Base-by-base conservation (phyloP, 83 land plant species). In the Isoetes engelmannii region DNA sequence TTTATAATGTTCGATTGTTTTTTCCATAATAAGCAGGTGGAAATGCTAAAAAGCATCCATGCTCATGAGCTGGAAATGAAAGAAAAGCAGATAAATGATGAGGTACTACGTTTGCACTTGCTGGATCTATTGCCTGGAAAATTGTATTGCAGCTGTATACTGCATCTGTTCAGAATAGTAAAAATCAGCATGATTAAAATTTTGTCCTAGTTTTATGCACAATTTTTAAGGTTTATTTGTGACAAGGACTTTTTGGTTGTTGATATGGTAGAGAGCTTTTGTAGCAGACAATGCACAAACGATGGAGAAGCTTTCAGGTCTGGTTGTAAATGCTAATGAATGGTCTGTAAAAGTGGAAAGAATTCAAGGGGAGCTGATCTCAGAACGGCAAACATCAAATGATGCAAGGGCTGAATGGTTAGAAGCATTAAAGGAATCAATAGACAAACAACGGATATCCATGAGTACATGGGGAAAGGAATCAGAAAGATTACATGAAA, bases 301-400 rank as follows among this genome's bases (percentile, higher is more conserved):
- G 5, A 48, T 47, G 70, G 74, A 64, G 15, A 64, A 7, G 43
- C 44, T 64, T 7, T 9, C 56, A 51, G 42, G 50, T 15, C 72
- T 72, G 41, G 44, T 72, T 13, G n/a, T 13, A 13, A 63, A 72
- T 13, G 67, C 57, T 0, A 63, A 72, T 44, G 74, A 72, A 9
- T 72, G 74, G 74, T 62, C 51, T 45, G 43, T 42, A 43, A 62
- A 50, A 61, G 72, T 64, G 51, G 65, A 72, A 10, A 57, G 18
- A 44, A 37, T 72, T 44, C 74, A 72, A 41, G 68, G 37, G 7
- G 10, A 54, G 8, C 18, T 72, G 42, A 69, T 50, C 17, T 28
- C 47, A 12, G 74, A 72, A 15, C 47, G 69, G 64, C 70, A 72
- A 21, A 54, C 44, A 1, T 47, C 48, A 20, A 72, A 63, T 19